Evolutionary conservation across 208 protist species (phyloP).

Genomic region (Trypanosoma congolense): DNA sequence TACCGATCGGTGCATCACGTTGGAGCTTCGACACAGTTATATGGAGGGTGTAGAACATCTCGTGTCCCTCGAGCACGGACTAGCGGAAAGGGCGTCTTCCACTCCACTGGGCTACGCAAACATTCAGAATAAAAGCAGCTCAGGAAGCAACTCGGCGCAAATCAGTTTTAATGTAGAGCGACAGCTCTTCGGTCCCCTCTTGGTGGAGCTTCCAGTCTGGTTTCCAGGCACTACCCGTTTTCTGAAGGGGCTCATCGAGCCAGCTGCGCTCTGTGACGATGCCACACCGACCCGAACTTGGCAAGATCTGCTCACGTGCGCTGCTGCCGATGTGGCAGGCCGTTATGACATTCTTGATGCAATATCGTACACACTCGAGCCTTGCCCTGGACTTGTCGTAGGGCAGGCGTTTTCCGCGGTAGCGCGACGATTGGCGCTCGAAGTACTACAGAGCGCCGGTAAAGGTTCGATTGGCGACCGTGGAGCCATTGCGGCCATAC

Average conservation of each 20-base stretch:
- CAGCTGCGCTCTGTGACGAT: background rate
- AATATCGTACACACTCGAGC: constrained; percentile 12
- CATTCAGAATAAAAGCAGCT: background rate
- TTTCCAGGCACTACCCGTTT: constrained; percentile 2
- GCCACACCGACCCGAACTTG: background rate
- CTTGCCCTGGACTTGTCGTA: constrained; percentile 5
- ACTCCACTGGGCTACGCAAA: background rate
- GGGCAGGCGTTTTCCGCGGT: constrained; percentile 18
- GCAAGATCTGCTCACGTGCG: constrained; percentile 15
- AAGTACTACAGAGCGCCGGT: constrained; percentile 8
- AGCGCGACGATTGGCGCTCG: constrained; percentile 15
- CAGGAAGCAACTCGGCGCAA: too few species aligned
- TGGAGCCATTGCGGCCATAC: constrained; percentile 12
- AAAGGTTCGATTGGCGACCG: constrained; percentile 11
- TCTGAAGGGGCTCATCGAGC: constrained; percentile 7
- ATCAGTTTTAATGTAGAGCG: background rate
- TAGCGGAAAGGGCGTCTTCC: background rate
- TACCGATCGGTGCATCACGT: background rate
- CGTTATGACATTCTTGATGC: constrained; percentile 25
- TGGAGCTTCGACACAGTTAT: constrained; percentile 14
- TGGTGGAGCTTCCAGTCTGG: background rate
- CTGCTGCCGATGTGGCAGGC: constrained; percentile 17
- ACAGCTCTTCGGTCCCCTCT: background rate
- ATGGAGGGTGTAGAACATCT: constrained; percentile 18
- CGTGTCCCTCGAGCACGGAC: constrained; percentile 11